Base-by-base conservation (phyloP, 2,329 filamentous ascomycete species). In the Nothopassalora personata region DNA sequence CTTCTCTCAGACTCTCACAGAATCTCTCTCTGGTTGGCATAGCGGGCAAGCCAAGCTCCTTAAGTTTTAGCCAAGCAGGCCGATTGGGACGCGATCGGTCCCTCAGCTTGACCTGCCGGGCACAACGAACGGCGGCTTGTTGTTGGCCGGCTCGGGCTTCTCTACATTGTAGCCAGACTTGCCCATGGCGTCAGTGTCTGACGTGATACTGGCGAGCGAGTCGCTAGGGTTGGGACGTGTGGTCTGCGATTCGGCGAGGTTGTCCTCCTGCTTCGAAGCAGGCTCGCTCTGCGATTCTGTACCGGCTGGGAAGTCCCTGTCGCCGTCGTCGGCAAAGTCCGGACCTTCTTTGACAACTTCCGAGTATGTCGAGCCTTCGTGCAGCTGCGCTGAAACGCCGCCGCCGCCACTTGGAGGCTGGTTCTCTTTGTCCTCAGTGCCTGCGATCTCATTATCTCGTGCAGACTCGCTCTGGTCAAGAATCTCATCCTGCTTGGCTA, bases 171-270 rank as follows among this genome's bases (percentile, higher is more conserved):
- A 54, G 34, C 68, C 68, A 30, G 61, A 65, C 53, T 67, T 66
- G 53, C 67, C 67, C 68, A 70, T 70, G 15, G 68, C 67, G 58
- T 70, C 68, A 10, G 66, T 67, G 45, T 67, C 64, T 4, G 67
- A 60, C 8, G 61, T 61, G 13, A 7, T 64, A 4, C 30, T 55
- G 11, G 18, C 59, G 31, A 59, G 43, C 9, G 53, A 46, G 43
- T 48, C 45, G 27, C 15, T 48, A 9, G 43, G 54, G 39, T 65
- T 59, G 1, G 66, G 65, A 4, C 67, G 61, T 15, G 60, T 58
- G 15, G 61, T 47, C 45, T 66, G 59, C 15, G 63, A 64, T n/a
- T 43, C 57, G 9, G 56, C 60, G 23, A 69, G 60, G 49, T 59
- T 64, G 30, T 57, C 60, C 28, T 68, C 67, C 51, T 70, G 66